Evolutionary conservation across 1,284 basidiomycete species (phyloP).

Genomic region (Apiotrichum domesticum): DNA sequence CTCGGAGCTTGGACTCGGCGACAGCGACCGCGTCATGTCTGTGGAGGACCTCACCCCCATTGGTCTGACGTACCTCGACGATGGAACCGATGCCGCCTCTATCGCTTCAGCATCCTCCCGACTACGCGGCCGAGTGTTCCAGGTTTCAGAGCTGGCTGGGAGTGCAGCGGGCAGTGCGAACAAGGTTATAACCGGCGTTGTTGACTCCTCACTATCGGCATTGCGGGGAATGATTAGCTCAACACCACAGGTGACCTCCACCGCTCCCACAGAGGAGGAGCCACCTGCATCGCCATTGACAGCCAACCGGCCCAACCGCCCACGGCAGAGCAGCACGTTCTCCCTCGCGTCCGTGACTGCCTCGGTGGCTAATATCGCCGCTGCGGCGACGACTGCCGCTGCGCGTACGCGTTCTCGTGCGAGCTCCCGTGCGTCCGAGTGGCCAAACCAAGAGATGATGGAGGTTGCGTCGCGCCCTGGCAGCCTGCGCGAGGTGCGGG

Average conservation of each 20-base stretch:
- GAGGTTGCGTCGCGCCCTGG: constrained; percentile 38
- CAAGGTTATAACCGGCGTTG: constrained; percentile 74
- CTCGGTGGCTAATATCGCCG: constrained; percentile 54
- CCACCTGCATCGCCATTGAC: background rate
- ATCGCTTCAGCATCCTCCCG: constrained; percentile 44
- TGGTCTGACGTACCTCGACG: constrained; percentile 51
- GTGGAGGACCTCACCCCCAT: constrained; percentile 71
- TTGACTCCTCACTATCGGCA: constrained; percentile 76
- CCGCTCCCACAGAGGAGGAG: constrained; percentile 11
- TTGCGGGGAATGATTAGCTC: constrained; percentile 57
- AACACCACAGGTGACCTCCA: background rate
- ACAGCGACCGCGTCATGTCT: constrained; percentile 59
- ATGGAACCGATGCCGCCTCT: constrained; percentile 37
- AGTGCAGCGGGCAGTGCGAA: constrained; percentile 66
- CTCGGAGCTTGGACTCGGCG: constrained; percentile 68
- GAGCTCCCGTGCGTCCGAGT: constrained; percentile 49
- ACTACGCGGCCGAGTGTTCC: constrained; percentile 63
- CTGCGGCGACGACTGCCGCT: constrained; percentile 34
- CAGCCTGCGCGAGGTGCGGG: constrained; percentile 29
- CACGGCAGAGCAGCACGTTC: constrained; percentile 67
- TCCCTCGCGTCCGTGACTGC: constrained; percentile 73
- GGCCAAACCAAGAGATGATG: constrained; percentile 39
- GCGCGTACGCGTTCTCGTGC: constrained; percentile 34
- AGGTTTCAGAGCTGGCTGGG: constrained; percentile 60
- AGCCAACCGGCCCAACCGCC: constrained; percentile 26